Evolutionary conservation across 257 asterid species (phyloP), one percentile per base, ranked within the genome.

Genomic region (Lavandula angustifolia): DNA sequence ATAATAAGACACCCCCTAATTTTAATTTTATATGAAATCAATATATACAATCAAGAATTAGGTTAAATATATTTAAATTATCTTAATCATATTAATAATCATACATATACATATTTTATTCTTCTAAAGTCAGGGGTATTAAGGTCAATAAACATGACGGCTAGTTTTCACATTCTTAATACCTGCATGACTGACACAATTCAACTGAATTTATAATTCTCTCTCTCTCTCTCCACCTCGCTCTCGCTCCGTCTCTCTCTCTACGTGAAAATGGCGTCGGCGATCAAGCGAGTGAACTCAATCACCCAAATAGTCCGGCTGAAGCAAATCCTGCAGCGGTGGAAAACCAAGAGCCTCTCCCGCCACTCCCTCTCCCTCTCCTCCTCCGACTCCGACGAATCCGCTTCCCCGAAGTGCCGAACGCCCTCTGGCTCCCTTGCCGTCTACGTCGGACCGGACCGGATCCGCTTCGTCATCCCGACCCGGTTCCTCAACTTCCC

Each of bases 351-450:
- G 40, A 78, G 85, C 76, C 78, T 80, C 58, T 60, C 58, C 29
- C 79, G 78, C 54, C 83, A 72, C 67, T 6, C 44, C 2, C 35
- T 60, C 67, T 6, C 44, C 2, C 35, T 60, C 33, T 76, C 83
- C 43, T 70, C 78, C 66, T 72, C 77, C n/a, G 79, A 75, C 40
- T 65, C 64, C 35, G 77, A 69, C 17, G 79, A 70, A 27, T 46
- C 69, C 29, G 37, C 38, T 35, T 73, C 69, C 54, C 43, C 79
- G 1, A 60, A 11, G 60, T 71, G 80, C 17, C 74, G 77, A 1
- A 80, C 85, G 0, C 91, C 85, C 0, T 71, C 83, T 60, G 92
- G 91, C 4, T 76, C 80, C 0, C 62, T 87, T 37, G 92, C 87
- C 1, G 85, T 87, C 49, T 84, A 82, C 73, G 79, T 82, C 31